Base-by-base conservation (phyloP, 2,329 filamentous ascomycete species). In the Bipolaris gigantea region DNA sequence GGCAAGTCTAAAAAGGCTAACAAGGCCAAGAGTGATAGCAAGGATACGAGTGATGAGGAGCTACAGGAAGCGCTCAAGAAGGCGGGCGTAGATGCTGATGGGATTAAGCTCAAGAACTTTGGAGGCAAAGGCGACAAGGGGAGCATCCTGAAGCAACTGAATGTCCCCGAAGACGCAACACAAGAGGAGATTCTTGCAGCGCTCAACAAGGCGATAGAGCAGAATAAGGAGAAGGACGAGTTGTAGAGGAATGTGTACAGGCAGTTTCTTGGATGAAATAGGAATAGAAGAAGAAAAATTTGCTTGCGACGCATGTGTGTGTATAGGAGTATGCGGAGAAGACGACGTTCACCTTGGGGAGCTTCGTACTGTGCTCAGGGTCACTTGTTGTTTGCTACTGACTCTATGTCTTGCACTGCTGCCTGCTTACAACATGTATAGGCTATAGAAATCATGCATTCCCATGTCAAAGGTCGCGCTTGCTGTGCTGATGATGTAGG, bases 171-270 rank as follows among this genome's bases (percentile, higher is more conserved):
- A 15, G 64, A 64, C 42, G 63, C 65, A 4, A 77, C 66, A 11
- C 75, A 76, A 56, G 75, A 72, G 54, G 77, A 76, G 41, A 76
- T 77, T 57, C 79, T 81, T 19, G 77, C 75, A 36, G 77, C 79
- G 11, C 80, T 79, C 60, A 81, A 85, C 18, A 42, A 62, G 55
- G 56, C 54, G 30, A 60, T 30, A n/a, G 53, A 45, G 52, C 33
- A 50, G 40, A 45, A 15, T 3, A 48, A 32, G 30, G 44, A 35
- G 33, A 48, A 48, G 53, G 50, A 64, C 40, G 46, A 58, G 52
- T 45, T 47, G 50, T 52, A 38, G 27, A 58, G 61, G 15, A 59
- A 67, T 62, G 64, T 66, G 49, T 45, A 51, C 67, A 52, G 42
- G 41, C 6, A 13, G 10, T 30, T 25, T 42, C 27, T 8, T 16